phyloP scores from a whole-genome alignment of 192 early-diverging fungal genomes.

The Mortierella claussenii region DNA sequence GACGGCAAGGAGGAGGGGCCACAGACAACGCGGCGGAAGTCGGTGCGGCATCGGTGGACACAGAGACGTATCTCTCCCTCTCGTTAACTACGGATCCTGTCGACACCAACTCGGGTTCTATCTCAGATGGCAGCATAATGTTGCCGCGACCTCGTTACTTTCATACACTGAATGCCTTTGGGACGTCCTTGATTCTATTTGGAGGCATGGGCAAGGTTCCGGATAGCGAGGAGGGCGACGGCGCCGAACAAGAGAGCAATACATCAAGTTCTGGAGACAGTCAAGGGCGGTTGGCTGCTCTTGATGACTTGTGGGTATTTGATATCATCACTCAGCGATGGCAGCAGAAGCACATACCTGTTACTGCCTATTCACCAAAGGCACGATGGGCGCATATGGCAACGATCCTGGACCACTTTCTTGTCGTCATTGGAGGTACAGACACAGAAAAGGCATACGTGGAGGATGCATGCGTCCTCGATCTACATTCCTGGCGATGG shows the following conservation, averaged over 20 bases:
- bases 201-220: constrained; percentile 32
- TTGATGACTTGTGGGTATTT: constrained; percentile 38
- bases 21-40: not conserved
- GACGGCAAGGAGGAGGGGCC: not conserved
- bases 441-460: constrained; percentile 42
- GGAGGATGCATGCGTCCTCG: constrained; percentile 47
- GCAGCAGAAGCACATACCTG: constrained; percentile 26
- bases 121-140: constrained; percentile 22
- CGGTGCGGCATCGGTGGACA: not conserved
- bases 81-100: constrained; percentile 44
- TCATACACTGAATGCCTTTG: constrained; percentile 46
- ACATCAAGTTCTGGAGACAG: not conserved
- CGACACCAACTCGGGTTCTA: constrained; percentile 27
- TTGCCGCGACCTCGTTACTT: constrained; percentile 39
- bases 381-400: constrained; percentile 50
- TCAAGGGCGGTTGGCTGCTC: constrained; percentile 25
- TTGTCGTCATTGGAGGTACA: constrained; percentile 46
- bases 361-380: constrained; percentile 28
- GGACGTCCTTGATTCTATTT: constrained; percentile 41
- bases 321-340: constrained; percentile 45
- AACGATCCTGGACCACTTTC: constrained; percentile 32
- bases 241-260: constrained; percentile 13
- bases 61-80: constrained; percentile 11
- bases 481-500: constrained; percentile 47
- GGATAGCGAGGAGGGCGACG: constrained; percentile 2